Percentiles rank a stretch among this genome's conserved stretches.
Evolutionary conservation across 2,329 filamentous ascomycete genomes (phyloP).

Genomic region (Aspergillus bombycis): DNA sequence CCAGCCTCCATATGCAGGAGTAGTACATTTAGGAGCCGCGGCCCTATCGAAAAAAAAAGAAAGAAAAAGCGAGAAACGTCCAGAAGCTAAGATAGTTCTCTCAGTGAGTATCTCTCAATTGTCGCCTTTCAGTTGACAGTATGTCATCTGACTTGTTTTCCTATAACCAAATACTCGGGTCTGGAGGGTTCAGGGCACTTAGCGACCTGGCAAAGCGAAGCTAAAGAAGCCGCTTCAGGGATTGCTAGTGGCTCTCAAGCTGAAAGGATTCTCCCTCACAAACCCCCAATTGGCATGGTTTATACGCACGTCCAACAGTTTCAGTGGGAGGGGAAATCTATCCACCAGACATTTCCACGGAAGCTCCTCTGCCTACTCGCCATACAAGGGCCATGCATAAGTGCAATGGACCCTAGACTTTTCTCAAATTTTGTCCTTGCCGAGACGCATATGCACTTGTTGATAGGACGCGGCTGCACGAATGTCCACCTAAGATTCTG

Average conservation of each 20-base stretch:
- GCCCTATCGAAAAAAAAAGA: background rate
- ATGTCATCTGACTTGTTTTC: background rate
- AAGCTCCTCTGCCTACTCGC: background rate
- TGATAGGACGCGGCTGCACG: background rate
- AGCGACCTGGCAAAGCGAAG: background rate
- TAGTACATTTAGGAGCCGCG: background rate
- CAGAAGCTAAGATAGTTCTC: background rate
- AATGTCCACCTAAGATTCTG: background rate
- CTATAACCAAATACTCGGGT: background rate
- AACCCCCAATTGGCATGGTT: slow-evolving; percentile 1
- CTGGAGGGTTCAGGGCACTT: background rate
- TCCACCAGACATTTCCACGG: background rate
- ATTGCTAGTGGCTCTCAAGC: background rate
- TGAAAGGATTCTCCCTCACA: background rate
- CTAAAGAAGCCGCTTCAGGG: background rate
- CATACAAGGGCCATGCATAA: background rate
- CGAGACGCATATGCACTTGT: background rate
- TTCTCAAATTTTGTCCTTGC: background rate
- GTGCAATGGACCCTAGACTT: background rate
- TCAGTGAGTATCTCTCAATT: background rate
- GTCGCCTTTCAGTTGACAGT: background rate
- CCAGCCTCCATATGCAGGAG: slow-evolving; percentile 1
- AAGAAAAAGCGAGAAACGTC: background rate
- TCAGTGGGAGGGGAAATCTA: slow-evolving; percentile 3
- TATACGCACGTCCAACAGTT: slow-evolving; percentile 1